Percentiles rank a stretch among this genome's conserved stretches.
Evolutionary conservation across 2,329 filamentous ascomycete species (phyloP).

Genomic region (Cytospora leucostoma): DNA sequence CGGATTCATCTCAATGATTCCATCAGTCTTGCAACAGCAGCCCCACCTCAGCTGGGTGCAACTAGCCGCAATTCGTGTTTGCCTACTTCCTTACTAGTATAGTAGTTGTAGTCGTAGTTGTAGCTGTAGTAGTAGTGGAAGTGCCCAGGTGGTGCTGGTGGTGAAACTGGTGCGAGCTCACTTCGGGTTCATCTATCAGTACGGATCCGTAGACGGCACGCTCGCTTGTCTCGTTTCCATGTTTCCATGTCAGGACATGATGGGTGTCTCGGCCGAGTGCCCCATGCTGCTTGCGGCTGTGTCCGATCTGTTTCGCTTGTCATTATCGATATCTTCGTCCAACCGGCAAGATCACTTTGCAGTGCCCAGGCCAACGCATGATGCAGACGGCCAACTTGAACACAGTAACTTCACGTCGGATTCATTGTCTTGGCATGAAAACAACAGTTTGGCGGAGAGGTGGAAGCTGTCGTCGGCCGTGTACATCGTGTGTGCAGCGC

Average conservation of each 20-base stretch:
- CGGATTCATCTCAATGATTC: neutral
- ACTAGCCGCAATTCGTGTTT: conserved; percentile 9
- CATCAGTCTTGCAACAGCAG: conserved; percentile 17
- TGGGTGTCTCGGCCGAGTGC: conserved; percentile 4
- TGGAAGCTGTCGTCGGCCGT: neutral
- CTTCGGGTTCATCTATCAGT: neutral
- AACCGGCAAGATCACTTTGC: neutral
- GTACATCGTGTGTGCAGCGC: neutral
- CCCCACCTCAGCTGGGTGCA: conserved; percentile 13
- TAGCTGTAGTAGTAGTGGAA: too few relatives aligned
- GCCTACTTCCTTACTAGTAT: neutral
- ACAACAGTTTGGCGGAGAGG: neutral
- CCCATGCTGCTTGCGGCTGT: conserved; percentile 1
- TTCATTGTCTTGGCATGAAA: too few relatives aligned
- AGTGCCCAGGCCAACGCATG: neutral
- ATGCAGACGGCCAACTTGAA: neutral
- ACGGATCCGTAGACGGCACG: neutral
- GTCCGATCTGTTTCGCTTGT: neutral
- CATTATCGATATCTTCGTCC: neutral
- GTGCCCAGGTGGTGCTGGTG: too few relatives aligned
- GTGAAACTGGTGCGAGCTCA: neutral
- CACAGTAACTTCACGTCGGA: neutral
- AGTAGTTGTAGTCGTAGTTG: neutral
- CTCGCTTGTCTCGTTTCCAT: neutral
- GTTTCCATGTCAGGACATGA: neutral